These are phyloP conservation scores for Cryptomeria japonica DNA, from an alignment of 75 land plant species.

Conservation along the genomic window DNA sequence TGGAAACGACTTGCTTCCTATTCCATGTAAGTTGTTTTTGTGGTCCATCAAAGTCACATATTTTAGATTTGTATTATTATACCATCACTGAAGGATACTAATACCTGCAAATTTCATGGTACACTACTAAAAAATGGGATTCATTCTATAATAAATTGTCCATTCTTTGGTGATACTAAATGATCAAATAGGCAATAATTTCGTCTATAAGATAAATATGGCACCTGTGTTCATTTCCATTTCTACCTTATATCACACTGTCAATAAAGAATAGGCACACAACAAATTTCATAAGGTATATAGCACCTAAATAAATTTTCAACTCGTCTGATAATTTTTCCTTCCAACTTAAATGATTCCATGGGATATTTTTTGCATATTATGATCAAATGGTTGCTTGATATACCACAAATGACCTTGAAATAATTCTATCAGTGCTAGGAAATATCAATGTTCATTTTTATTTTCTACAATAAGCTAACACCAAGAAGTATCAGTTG, in stretches of 20 bases:
- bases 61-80: background rate
- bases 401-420: background rate
- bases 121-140: background rate
- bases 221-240: background rate
- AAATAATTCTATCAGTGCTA: background rate
- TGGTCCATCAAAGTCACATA: background rate
- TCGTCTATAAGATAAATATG: background rate
- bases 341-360: background rate
- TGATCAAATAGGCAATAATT: background rate
- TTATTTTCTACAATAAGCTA: background rate
- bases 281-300: background rate
- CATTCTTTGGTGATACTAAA: background rate
- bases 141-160: background rate
- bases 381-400: background rate
- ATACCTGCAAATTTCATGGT: background rate
- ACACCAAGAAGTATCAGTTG: background rate
- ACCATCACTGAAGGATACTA: background rate
- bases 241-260: background rate
- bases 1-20: slow-evolving; percentile 79
- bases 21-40: slow-evolving; percentile 58
- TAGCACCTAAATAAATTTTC: background rate
- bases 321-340: background rate
- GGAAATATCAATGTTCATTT: background rate
- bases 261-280: background rate
- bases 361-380: background rate